phyloP scores from a whole-genome alignment of 2,329 filamentous ascomycete species.

The Ophiosphaerella korrae region DNA sequence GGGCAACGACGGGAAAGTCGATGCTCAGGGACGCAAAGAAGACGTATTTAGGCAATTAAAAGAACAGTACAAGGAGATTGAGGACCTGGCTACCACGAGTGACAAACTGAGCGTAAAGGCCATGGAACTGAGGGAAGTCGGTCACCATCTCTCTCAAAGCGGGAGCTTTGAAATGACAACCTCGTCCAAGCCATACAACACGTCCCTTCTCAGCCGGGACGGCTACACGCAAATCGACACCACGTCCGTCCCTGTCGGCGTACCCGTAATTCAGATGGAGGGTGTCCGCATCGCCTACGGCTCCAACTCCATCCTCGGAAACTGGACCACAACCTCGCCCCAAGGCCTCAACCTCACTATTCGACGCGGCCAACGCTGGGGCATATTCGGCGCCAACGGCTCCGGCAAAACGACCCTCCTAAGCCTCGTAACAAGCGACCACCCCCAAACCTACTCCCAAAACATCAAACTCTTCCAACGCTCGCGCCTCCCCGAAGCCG shows the following conservation, averaged over 20 bases:
- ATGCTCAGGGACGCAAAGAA: constrained; percentile 68
- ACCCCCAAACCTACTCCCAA: constrained; percentile 89
- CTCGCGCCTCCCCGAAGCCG: constrained; percentile 75
- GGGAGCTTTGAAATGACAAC: constrained; percentile 30
- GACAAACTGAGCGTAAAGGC: constrained; percentile 21
- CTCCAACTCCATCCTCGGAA: constrained; percentile 75
- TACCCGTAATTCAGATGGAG: constrained; percentile 83
- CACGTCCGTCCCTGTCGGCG: constrained; percentile 52
- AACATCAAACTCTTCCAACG: constrained; percentile 86
- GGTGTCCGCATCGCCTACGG: constrained; percentile 84
- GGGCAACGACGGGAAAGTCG: constrained; percentile 68
- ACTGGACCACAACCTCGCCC: constrained; percentile 68
- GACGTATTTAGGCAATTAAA: constrained; percentile 60
- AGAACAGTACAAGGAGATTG: constrained; percentile 30
- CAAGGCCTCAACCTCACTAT: constrained; percentile 83
- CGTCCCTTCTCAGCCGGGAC: constrained; percentile 34
- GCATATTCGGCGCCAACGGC: constrained; percentile 89
- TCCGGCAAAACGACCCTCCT: constrained; percentile 96
- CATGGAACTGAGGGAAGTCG: constrained; percentile 34
- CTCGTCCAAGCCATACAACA: neutral
- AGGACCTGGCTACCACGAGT: constrained; percentile 12
- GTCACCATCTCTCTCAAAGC: constrained; percentile 33
- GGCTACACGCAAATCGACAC: constrained; percentile 34
- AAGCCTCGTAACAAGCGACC: constrained; percentile 91
- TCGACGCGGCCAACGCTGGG: constrained; percentile 83